Conservation (phyloP, 139 green algal species). For the Coccomyxa sp. region DNA sequence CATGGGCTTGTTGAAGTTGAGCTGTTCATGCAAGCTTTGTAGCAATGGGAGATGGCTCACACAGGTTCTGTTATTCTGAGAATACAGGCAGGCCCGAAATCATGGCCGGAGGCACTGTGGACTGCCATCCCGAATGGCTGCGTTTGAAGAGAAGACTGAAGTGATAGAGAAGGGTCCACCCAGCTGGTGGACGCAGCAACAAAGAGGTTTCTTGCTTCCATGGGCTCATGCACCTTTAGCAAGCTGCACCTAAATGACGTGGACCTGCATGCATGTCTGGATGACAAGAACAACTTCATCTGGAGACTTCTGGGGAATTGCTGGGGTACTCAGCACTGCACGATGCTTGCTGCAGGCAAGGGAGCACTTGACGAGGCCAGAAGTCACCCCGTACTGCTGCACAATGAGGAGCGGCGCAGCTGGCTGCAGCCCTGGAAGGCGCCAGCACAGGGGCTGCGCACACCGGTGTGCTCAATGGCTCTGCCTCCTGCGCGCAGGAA, state of each 20-base stretch:
- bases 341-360: no score
- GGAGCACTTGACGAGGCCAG: no score
- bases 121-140: conserved; percentile 73
- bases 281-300: no score
- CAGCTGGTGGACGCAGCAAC: neutral
- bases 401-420: neutral
- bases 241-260: no score
- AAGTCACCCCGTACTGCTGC: conserved; percentile 1
- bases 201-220: neutral
- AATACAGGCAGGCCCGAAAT: conserved; percentile 56
- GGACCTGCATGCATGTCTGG: no score
- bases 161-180: neutral
- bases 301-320: no score
- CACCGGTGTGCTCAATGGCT: conserved; percentile 43
- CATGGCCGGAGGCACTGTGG: conserved; percentile 72
- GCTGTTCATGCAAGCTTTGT: neutral
- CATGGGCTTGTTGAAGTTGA: no score
- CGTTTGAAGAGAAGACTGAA: conserved; percentile 35
- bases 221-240: neutral
- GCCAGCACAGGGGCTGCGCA: neutral
- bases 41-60: no score
- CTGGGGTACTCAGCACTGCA: no score
- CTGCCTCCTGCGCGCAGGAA: conserved; percentile 37
- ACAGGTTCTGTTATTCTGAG: neutral
- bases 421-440: conserved; percentile 1